Evolutionary conservation across 495 filamentous ascomycete genomes (phyloP).

Genomic region (Aspergillus carlsbadensis): DNA sequence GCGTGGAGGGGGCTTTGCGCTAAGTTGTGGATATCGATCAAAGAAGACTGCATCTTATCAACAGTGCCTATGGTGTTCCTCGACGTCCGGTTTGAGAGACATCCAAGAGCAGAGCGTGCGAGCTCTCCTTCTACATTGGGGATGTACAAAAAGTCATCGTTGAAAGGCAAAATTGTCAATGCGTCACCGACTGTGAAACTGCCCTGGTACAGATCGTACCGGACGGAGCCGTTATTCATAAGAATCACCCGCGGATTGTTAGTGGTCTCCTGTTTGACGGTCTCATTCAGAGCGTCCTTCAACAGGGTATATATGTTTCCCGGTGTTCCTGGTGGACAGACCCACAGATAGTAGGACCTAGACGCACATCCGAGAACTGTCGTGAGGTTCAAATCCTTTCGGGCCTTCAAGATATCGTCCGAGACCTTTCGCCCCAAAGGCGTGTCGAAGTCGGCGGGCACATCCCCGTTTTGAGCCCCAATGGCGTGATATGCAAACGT

Average conservation of each 20-base stretch:
- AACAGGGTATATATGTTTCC: too few species aligned
- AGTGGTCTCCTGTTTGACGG: too few species aligned
- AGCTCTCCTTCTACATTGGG: not conserved
- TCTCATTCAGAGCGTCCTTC: too few species aligned
- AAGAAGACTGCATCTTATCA: too few species aligned
- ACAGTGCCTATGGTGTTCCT: too few species aligned
- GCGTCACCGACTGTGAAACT: not conserved
- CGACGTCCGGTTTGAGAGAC: too few species aligned
- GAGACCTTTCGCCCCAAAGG: not conserved
- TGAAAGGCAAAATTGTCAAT: not conserved
- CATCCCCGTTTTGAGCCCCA: not conserved
- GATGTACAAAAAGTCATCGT: slow-evolving; percentile 1
- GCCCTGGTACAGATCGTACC: slow-evolving; percentile 2
- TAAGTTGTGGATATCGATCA: too few species aligned
- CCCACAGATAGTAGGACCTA: not conserved
- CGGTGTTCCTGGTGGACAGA: not conserved
- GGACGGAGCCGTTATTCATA: not conserved
- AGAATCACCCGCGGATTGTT: too few species aligned
- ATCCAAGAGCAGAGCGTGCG: too few species aligned
- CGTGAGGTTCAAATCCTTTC: not conserved
- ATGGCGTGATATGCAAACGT: too few species aligned
- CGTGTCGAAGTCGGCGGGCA: not conserved
- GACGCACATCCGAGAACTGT: not conserved
- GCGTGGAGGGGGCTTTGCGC: too few species aligned
- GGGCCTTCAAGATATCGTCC: not conserved